phyloP scores from a whole-genome alignment of 2,329 filamentous ascomycete genomes.

The Trichoderma breve region DNA sequence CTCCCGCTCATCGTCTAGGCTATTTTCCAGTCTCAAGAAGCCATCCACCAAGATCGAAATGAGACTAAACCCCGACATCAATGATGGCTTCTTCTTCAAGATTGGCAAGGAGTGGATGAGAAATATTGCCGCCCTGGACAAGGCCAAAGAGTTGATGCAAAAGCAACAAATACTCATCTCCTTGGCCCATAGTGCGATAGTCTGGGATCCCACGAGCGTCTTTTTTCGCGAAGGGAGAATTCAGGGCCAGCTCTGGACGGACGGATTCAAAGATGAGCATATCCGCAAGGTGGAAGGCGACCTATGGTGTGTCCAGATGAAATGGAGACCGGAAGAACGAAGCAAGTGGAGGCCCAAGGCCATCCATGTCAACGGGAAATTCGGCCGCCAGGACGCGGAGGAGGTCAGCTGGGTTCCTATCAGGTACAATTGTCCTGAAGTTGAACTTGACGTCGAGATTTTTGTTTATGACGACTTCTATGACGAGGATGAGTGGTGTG shows the following conservation, averaged over 20 bases:
- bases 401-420: not conserved
- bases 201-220: not conserved
- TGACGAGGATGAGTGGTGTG: not conserved
- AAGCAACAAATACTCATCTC: not conserved
- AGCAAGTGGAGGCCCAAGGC: not conserved
- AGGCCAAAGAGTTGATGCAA: not conserved
- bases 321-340: not conserved
- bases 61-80: not conserved
- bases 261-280: not conserved
- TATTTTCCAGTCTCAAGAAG: not conserved
- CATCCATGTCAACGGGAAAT: not conserved
- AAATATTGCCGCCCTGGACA: not conserved
- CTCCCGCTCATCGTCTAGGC: not conserved
- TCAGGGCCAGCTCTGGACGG: not conserved
- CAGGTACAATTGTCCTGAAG: not conserved
- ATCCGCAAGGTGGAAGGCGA: not conserved
- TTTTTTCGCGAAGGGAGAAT: not conserved
- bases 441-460: not conserved
- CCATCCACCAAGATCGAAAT: not conserved
- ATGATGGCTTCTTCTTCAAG: not conserved
- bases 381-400: not conserved
- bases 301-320: not conserved
- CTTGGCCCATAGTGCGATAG: not conserved
- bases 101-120: not conserved
- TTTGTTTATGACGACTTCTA: not conserved